Conservation (phyloP, 352 stramenopile genomes). For the Phytophthora fragariae region DNA sequence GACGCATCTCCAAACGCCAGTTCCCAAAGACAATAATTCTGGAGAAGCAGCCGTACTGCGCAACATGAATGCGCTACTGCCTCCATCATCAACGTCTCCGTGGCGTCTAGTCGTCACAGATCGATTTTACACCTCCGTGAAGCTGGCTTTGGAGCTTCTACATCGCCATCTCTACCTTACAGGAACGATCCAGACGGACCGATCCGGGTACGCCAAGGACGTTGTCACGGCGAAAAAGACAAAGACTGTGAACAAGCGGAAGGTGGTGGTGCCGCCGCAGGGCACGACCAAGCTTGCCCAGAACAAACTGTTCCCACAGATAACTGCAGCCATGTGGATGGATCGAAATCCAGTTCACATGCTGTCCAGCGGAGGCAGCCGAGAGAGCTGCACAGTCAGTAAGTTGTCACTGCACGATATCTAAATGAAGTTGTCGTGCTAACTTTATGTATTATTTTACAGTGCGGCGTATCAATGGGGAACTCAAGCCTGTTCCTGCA, state of each 20-base stretch:
- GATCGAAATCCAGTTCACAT: slow-evolving; percentile 19
- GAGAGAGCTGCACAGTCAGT: slow-evolving; percentile 10
- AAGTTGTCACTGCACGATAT: neutral
- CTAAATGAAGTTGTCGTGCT: no score
- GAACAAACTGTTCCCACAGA: slow-evolving; percentile 14
- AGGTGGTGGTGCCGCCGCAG: slow-evolving; percentile 3
- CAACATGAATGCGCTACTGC: slow-evolving; percentile 11
- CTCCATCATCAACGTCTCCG: neutral
- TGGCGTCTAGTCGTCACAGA: slow-evolving; percentile 6
- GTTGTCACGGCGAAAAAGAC: neutral
- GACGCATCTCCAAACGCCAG: neutral
- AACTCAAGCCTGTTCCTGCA: neutral
- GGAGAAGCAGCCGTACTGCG: slow-evolving; percentile 3
- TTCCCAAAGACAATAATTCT: slow-evolving; percentile 10
- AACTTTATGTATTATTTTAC: neutral
- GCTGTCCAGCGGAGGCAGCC: slow-evolving; percentile 4
- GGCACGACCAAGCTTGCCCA: slow-evolving; percentile 12
- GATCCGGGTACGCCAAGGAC: neutral
- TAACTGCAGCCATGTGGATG: slow-evolving; percentile 17
- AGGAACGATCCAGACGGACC: neutral
- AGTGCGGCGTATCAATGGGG: slow-evolving; percentile 2
- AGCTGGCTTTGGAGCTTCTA: slow-evolving; percentile 5
- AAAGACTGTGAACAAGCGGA: slow-evolving; percentile 6
- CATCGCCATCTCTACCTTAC: slow-evolving; percentile 5
- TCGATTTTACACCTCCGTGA: neutral